phyloP scores from a whole-genome alignment of 1,139 yeast species.

The Schwanniomyces etchellsii region DNA sequence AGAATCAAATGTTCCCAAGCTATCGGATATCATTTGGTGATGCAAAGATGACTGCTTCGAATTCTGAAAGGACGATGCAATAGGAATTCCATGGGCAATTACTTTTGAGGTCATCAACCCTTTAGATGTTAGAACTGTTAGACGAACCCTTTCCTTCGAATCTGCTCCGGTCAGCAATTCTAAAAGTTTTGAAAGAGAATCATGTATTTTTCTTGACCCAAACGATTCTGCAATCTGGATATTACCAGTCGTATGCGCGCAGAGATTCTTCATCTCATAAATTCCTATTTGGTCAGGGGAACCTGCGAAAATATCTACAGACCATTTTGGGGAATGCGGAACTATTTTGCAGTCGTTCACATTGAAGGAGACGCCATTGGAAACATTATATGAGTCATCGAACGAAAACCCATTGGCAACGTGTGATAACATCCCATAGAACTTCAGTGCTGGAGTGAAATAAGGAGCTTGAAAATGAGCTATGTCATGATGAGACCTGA shows the following conservation, averaged over 20 bases:
- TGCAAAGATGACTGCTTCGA: conserved; percentile 4
- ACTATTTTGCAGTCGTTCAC: conserved; percentile 19
- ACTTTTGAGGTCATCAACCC: conserved; percentile 25
- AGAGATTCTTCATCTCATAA: conserved; percentile 33
- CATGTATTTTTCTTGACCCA: conserved; percentile 2
- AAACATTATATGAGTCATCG: conserved; percentile 15
- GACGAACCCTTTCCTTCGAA: conserved; percentile 9
- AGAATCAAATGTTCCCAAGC: conserved; percentile 27
- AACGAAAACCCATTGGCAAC: conserved; percentile 26
- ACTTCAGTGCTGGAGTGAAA: conserved; percentile 20
- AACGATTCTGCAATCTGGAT: conserved; percentile 23
- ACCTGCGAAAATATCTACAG: conserved; percentile 26
- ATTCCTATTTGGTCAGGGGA: conserved; percentile 38
- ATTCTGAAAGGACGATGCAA: conserved; percentile 28
- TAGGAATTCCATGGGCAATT: conserved; percentile 23
- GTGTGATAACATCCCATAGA: conserved; percentile 23
- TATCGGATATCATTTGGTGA: conserved; percentile 32
- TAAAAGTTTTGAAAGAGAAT: neutral
- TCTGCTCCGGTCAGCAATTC: conserved; percentile 1
- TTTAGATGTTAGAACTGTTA: conserved; percentile 27
- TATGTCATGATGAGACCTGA: conserved; percentile 34
- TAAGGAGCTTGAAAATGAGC: conserved; percentile 22
- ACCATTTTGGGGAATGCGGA: conserved; percentile 21
- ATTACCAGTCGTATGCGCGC: conserved; percentile 24
- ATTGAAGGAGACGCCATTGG: conserved; percentile 14